phyloP scores from a whole-genome alignment of 2,329 filamentous ascomycete species.

The Akanthomyces dipterigenus region DNA sequence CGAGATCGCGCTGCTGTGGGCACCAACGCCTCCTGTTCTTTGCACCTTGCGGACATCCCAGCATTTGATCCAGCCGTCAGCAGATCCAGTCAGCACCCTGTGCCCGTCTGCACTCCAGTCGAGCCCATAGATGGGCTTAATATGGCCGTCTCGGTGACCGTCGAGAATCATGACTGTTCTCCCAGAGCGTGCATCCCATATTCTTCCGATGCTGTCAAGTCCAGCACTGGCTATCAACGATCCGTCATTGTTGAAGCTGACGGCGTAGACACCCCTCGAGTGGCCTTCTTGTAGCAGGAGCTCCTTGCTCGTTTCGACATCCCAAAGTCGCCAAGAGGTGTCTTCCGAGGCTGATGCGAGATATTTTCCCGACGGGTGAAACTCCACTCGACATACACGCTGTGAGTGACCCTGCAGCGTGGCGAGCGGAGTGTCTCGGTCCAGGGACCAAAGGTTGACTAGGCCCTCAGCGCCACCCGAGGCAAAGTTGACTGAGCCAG shows the following conservation, averaged over 20 bases:
- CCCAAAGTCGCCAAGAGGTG: conserved; percentile 95
- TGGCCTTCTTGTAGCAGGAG: conserved; percentile 89
- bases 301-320: conserved; percentile 78
- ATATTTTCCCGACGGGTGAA: conserved; percentile 86
- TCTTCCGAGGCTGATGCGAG: conserved; percentile 92
- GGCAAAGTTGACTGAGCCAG: conserved; percentile 72
- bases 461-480: conserved; percentile 85
- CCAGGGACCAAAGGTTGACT: conserved; percentile 84
- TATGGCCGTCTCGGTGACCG: conserved; percentile 70
- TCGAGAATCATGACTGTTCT: conserved; percentile 94
- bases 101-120: conserved; percentile 92
- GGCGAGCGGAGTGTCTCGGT: conserved; percentile 75
- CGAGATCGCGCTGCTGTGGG: conserved; percentile 84
- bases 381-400: conserved; percentile 85
- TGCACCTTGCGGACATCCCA: conserved; percentile 93
- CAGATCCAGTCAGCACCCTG: conserved; percentile 85
- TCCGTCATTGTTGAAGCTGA: conserved; percentile 86
- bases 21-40: conserved; percentile 76
- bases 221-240: conserved; percentile 88
- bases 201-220: conserved; percentile 84
- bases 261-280: conserved; percentile 83
- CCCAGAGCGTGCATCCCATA: conserved; percentile 92
- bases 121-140: conserved; percentile 86
- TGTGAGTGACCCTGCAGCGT: conserved; percentile 78
- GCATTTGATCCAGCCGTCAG: conserved; percentile 93